These are phyloP conservation scores for Fusarium veterinarium DNA, from an alignment of 2,329 filamentous ascomycete species.

Conservation along the genomic window DNA sequence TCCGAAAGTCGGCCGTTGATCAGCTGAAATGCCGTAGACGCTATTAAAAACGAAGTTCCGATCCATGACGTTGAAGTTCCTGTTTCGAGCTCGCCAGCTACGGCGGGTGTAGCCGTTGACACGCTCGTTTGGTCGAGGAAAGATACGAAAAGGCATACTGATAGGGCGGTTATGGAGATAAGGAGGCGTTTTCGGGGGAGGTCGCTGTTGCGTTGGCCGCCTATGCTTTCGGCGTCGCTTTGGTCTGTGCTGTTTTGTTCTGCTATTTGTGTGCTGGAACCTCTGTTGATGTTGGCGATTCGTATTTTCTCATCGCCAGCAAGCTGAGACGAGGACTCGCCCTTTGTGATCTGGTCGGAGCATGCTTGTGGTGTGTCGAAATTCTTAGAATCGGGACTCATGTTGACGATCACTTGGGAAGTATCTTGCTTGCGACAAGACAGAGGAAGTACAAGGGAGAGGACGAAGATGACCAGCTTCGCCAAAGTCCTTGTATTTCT, in stretches of 20 bases:
- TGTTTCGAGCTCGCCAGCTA: background rate
- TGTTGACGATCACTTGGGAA: background rate
- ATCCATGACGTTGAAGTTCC: background rate
- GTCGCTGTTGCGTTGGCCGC: constrained; percentile 48
- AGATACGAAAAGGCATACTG: background rate
- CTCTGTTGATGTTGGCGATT: background rate
- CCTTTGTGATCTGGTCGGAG: background rate
- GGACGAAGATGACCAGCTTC: background rate
- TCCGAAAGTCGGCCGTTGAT: background rate
- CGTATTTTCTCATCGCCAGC: accelerated
- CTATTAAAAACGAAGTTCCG: background rate
- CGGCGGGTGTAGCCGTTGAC: background rate
- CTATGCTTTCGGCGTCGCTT: constrained; percentile 37
- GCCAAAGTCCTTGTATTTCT: background rate
- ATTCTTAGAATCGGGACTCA: background rate
- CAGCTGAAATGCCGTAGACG: background rate
- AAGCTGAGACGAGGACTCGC: accelerated
- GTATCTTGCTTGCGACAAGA: background rate
- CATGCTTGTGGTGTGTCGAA: background rate
- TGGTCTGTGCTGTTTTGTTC: background rate
- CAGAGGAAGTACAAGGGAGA: background rate
- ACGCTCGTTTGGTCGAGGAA: background rate
- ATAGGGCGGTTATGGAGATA: constrained; percentile 25
- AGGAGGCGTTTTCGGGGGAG: constrained; percentile 50
- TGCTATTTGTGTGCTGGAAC: background rate